Conservation (phyloP, 2,329 filamentous ascomycete genomes). For the Fusarium sp. region DNA sequence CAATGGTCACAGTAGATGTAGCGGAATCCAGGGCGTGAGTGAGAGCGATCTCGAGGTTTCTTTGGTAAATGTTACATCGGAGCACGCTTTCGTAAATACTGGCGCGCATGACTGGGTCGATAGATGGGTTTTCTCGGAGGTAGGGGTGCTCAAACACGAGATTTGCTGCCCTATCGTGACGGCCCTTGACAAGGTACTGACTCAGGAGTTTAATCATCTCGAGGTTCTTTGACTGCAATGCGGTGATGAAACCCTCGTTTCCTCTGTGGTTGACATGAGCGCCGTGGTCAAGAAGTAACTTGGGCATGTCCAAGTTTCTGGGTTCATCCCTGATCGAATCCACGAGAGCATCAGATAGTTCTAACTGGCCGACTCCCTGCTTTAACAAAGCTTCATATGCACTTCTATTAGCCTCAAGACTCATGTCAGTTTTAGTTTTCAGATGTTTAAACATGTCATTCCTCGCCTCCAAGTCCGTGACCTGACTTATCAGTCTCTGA, state of each 20-base stretch:
- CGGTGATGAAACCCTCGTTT: neutral
- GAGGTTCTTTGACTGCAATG: neutral
- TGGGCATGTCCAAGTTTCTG: neutral
- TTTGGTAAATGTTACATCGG: neutral
- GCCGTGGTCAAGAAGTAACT: constrained; percentile 1
- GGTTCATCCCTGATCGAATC: neutral
- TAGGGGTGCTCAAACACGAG: constrained; percentile 7
- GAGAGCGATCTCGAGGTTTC: constrained; percentile 3
- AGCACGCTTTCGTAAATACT: constrained; percentile 13
- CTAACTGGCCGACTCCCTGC: neutral
- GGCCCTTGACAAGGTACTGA: neutral
- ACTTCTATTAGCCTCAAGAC: neutral
- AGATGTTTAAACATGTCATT: constrained; percentile 4
- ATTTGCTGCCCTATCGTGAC: neutral
- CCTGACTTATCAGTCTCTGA: neutral
- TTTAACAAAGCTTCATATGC: neutral
- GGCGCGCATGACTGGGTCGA: neutral
- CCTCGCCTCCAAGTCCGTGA: neutral
- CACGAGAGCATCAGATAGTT: constrained; percentile 9
- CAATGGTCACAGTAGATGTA: neutral
- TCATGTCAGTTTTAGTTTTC: neutral
- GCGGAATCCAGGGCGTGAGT: neutral
- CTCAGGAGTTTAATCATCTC: neutral
- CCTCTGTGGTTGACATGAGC: constrained; percentile 1
- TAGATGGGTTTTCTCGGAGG: neutral